Conservation (phyloP, 78 protist species). For the Capsaspora owczarzaki region DNA sequence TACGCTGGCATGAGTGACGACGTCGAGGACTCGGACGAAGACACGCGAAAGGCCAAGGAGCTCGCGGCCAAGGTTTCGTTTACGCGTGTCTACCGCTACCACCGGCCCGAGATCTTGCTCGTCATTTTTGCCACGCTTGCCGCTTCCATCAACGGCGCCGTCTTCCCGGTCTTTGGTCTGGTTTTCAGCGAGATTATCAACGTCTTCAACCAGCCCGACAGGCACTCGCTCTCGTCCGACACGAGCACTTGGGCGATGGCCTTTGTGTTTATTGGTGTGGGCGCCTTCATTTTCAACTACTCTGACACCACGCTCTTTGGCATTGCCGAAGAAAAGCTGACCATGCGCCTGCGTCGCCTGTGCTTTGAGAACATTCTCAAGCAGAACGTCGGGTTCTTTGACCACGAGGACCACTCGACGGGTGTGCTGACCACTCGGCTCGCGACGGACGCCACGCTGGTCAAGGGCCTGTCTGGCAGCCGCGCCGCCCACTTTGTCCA, state of each 20-base stretch:
- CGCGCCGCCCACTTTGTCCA: constrained; percentile 41
- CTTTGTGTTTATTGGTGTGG: constrained; percentile 52
- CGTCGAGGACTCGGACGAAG: background rate
- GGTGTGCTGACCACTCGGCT: constrained; percentile 62
- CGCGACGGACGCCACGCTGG: constrained; percentile 64
- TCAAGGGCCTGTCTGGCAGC: constrained; percentile 55
- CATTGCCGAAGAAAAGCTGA: constrained; percentile 8
- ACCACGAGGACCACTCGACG: constrained; percentile 41
- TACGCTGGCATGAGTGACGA: too few relatives aligned
- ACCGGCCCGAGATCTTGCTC: background rate
- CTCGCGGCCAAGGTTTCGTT: background rate
- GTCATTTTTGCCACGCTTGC: background rate
- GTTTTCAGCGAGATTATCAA: background rate
- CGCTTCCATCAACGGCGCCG: background rate
- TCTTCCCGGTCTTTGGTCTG: constrained; percentile 15
- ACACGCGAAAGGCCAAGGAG: too few relatives aligned
- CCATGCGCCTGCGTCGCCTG: constrained; percentile 14
- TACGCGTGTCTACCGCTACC: background rate
- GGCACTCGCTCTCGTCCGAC: constrained; percentile 18
- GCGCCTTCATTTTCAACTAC: constrained; percentile 16
- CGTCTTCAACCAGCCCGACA: background rate
- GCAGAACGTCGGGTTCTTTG: constrained; percentile 68
- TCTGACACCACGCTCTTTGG: constrained; percentile 36
- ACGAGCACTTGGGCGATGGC: constrained; percentile 35
- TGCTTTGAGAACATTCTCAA: constrained; percentile 18